Base-by-base conservation (phyloP, 306 rosid species). In the Luffa acutangula region DNA sequence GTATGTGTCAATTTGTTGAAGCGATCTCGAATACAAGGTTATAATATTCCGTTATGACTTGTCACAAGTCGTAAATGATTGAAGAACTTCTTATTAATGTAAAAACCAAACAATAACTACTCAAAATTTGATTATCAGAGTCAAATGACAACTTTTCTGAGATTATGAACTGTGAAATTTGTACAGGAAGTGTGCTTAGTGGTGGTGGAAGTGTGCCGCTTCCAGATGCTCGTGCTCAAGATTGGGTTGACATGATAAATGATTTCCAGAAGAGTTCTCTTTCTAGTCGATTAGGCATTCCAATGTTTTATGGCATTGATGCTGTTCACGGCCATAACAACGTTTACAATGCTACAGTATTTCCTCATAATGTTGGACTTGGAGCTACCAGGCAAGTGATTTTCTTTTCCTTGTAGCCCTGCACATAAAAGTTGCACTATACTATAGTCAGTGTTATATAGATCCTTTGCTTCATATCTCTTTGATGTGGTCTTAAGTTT, bases 321-420 rank as follows among this genome's bases (percentile, higher is more conserved):
- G 99, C 99, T 78, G 93, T 94, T 80, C 98, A 94, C 83, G 98
- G 98, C 77, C 97, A 94, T 89, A 94, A 94, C 82, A 92, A 91
- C 81, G 98, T 94, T 67, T 92, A 86, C 59, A 94, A 94, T 80
- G 97, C 98, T 52, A 94, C 98, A 60, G 89, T 94, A 83, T 94
- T 94, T 86, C 98, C 98, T 9, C 98, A 94, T 85, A 94, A 94
- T 80, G 81, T 92, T 63, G 98, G 97, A 48, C 97, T 95, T 79
- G 97, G 98, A 87, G 97, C 96, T 63, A 91, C 97, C 80, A 92
- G 98, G 98, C 86, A 89, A 89, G 96, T 86, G 2, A 45, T 11
- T 76, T 84, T 84, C 21, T 43, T 46, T 4, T 5, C 60, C 2
- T 51, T 62, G 54, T 53, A 48, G 65, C 76, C 20, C 46, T 37